A percentile compares a stretch with the other conserved stretches of the same genome.
phyloP scores from a whole-genome alignment of 768 basidiomycete genomes.

The Pulveroboletus ravenelii region DNA sequence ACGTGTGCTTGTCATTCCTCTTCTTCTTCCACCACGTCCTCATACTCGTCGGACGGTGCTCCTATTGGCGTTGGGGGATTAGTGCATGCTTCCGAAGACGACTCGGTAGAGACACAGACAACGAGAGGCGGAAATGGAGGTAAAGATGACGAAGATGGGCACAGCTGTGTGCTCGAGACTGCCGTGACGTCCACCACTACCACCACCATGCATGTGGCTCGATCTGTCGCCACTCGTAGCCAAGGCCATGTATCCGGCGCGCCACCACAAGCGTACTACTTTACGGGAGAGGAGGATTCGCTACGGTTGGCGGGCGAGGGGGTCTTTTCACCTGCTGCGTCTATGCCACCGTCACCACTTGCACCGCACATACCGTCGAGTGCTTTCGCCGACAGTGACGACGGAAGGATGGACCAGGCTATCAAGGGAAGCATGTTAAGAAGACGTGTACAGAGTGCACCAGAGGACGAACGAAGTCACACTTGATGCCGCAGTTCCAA shows the following conservation, averaged over 20 bases:
- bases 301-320: constrained; percentile 65
- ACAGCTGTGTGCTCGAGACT: not conserved
- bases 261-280: constrained; percentile 45
- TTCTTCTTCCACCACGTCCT: not conserved
- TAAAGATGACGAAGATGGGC: not conserved
- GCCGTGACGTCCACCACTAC: no score
- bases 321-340: constrained; percentile 67
- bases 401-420: constrained; percentile 4
- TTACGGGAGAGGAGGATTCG: constrained; percentile 43
- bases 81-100: constrained; percentile 9
- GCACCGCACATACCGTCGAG: constrained; percentile 36
- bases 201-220: not conserved
- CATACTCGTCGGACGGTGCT: not conserved
- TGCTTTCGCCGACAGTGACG: constrained; percentile 6
- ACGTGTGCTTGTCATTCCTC: not conserved
- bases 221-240: not conserved
- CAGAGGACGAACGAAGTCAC: not conserved
- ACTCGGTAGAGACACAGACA: not conserved
- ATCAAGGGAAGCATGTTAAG: constrained; percentile 15
- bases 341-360: constrained; percentile 62
- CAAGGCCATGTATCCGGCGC: not conserved
- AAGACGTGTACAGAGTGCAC: constrained; percentile 15
- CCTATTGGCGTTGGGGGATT: not conserved
- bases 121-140: not conserved
- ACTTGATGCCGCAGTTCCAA: constrained; percentile 3